Percentiles rank a stretch among this genome's conserved stretches.
Evolutionary conservation across 2,329 filamentous ascomycete species (phyloP).

Genomic region (Aureobasidium zeae): DNA sequence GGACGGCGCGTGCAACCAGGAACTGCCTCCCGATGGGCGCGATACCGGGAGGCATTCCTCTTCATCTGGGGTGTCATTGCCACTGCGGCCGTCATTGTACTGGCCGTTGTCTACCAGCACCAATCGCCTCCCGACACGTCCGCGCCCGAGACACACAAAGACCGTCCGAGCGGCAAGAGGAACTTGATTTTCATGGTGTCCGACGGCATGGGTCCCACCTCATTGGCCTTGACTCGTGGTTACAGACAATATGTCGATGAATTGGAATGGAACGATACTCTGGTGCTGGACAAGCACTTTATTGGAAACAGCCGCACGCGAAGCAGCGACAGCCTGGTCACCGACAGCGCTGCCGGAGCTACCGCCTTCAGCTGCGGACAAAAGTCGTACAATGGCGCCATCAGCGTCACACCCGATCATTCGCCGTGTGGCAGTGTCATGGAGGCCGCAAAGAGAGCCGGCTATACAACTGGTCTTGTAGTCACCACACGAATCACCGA

Average conservation of each 20-base stretch:
- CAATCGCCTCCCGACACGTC: slow-evolving; percentile 32
- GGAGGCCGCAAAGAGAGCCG: slow-evolving; percentile 84
- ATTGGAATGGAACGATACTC: slow-evolving; percentile 63
- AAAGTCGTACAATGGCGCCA: slow-evolving; percentile 97
- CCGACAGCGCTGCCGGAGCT: slow-evolving; percentile 92
- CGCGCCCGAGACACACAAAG: slow-evolving; percentile 17
- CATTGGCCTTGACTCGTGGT: slow-evolving; percentile 73
- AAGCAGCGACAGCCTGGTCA: slow-evolving; percentile 75
- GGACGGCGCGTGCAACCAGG: slow-evolving; percentile 36
- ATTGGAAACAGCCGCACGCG: slow-evolving; percentile 85
- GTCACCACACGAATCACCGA: slow-evolving; percentile 94
- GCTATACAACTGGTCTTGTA: slow-evolving; percentile 86
- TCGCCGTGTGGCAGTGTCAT: slow-evolving; percentile 84
- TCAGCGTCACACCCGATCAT: slow-evolving; percentile 76
- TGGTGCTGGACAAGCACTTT: slow-evolving; percentile 77
- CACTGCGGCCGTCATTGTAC: slow-evolving; percentile 66
- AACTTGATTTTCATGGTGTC: slow-evolving; percentile 99
- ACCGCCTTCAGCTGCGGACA: slow-evolving; percentile 87
- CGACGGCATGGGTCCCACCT: slow-evolving; percentile 95
- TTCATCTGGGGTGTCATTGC: slow-evolving; percentile 78
- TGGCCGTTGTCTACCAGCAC: slow-evolving; percentile 73
- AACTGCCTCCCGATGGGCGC: slow-evolving; percentile 39
- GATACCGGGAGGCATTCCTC: slow-evolving; percentile 64
- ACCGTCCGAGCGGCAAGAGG: slow-evolving; percentile 53
- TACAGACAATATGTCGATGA: slow-evolving; percentile 71